Evolutionary conservation across 257 asterid genomes (phyloP).

Genomic region (Gentiana dahurica): DNA sequence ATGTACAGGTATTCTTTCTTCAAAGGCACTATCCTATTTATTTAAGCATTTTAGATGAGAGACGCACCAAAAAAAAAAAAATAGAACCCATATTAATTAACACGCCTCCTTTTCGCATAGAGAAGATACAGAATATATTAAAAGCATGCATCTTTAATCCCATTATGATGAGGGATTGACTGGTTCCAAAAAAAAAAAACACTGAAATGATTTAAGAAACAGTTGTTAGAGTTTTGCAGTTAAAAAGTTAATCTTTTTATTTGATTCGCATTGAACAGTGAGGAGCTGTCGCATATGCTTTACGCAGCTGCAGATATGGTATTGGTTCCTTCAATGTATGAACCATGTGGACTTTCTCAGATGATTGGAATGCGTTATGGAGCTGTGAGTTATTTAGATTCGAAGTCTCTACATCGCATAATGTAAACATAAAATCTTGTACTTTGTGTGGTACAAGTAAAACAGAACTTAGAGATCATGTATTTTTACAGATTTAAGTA

Average conservation of each 20-base stretch:
- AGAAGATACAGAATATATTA: background rate
- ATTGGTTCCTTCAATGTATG: conserved; percentile 87
- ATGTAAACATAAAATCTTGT: no score
- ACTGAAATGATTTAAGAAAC: background rate
- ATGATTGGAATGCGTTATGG: conserved; percentile 96
- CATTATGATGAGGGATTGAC: background rate
- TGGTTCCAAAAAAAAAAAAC: background rate
- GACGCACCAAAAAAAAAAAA: no score
- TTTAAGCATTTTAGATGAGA: background rate
- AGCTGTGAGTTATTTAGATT: conserved; percentile 32
- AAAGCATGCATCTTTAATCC: background rate
- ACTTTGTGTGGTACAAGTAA: no score
- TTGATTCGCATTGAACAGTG: conserved; percentile 38
- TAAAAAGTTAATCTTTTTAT: background rate
- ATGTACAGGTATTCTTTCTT: conserved; percentile 51
- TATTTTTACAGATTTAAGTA: no score
- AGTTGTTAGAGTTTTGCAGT: background rate
- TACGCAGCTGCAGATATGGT: conserved; percentile 94
- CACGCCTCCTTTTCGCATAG: background rate
- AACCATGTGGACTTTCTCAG: conserved; percentile 92
- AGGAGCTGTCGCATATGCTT: conserved; percentile 90
- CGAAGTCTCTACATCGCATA: no score
- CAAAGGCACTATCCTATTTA: background rate
- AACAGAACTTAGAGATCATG: no score
- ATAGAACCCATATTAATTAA: no score